A percentile compares a stretch with the other conserved stretches of the same genome.
Conservation (phyloP, 83 land plant genomes). For the Diphasiastrum complanatum region DNA sequence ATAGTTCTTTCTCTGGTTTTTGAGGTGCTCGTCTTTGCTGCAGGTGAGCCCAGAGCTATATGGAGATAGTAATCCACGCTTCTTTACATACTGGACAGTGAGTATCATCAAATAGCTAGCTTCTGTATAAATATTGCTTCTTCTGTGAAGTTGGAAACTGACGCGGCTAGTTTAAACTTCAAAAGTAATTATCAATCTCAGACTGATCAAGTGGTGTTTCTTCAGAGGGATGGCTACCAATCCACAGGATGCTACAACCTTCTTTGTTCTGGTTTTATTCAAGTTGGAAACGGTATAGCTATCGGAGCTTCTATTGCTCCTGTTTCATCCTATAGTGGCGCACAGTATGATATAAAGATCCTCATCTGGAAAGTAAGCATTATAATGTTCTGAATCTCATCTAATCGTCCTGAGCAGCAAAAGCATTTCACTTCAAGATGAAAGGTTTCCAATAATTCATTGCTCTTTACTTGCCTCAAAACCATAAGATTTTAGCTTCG, state of each 20-base stretch:
- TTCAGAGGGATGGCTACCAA: slow-evolving; percentile 28
- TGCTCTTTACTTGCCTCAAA: neutral
- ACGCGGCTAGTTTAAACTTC: neutral
- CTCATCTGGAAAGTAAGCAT: slow-evolving; percentile 28
- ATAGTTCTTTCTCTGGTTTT: slow-evolving; percentile 9
- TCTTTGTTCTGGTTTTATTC: slow-evolving; percentile 27
- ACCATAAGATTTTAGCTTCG: neutral
- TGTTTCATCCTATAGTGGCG: slow-evolving; percentile 10
- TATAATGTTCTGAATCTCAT: neutral
- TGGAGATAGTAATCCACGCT: neutral
- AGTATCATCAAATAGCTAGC: neutral
- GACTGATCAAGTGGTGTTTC: slow-evolving; percentile 11
- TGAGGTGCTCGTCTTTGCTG: slow-evolving; percentile 37
- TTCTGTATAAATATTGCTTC: neutral
- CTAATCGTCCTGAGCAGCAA: neutral
- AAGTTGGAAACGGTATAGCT: slow-evolving; percentile 20
- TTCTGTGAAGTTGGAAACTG: neutral
- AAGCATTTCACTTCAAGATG: neutral
- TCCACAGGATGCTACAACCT: slow-evolving; percentile 36
- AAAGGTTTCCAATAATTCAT: neutral
- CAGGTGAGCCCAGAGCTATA: slow-evolving; percentile 9
- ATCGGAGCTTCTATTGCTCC: slow-evolving; percentile 28
- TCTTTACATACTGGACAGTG: slow-evolving; percentile 8
- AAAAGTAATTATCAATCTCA: neutral
- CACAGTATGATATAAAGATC: slow-evolving; percentile 29